phyloP scores from a whole-genome alignment of 2,329 filamentous ascomycete genomes.

The Cercospora sp. region DNA sequence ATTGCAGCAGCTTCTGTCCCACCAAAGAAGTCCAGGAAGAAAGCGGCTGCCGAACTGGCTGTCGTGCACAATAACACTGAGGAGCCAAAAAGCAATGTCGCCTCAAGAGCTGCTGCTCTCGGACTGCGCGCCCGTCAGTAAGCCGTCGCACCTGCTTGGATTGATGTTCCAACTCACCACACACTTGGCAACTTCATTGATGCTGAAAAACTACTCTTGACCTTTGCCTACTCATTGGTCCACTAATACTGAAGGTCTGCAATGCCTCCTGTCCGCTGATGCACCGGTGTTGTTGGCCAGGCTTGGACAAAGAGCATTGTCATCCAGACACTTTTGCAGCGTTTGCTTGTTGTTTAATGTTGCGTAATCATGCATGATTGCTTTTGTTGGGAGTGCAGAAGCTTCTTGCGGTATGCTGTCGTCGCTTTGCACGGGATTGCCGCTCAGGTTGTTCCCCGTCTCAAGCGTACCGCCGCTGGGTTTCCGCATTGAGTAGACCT shows the following conservation, averaged over 20 bases:
- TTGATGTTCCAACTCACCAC: not conserved
- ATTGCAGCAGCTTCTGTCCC: not conserved
- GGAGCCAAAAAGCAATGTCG: not conserved
- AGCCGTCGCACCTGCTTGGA: not conserved
- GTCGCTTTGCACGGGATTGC: not conserved
- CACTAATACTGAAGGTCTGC: not conserved
- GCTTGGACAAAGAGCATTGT: not conserved
- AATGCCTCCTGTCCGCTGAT: not conserved
- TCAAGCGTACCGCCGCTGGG: not conserved
- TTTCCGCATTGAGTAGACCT: too few relatives aligned
- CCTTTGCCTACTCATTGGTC: not conserved
- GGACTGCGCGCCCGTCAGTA: conserved; percentile 7
- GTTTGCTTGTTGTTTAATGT: not conserved
- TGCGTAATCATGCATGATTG: not conserved
- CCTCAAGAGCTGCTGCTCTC: conserved; percentile 7
- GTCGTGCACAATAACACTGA: not conserved
- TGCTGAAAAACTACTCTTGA: not conserved
- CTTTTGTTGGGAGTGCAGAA: not conserved
- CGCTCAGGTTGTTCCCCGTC: not conserved
- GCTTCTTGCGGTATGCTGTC: not conserved
- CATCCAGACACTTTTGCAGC: not conserved
- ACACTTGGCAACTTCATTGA: not conserved
- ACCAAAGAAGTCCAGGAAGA: conserved; percentile 1
- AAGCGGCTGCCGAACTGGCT: not conserved
- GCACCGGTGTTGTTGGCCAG: not conserved